Conservation (phyloP, 2,329 filamentous ascomycete genomes). For the Xylaria sp. region DNA sequence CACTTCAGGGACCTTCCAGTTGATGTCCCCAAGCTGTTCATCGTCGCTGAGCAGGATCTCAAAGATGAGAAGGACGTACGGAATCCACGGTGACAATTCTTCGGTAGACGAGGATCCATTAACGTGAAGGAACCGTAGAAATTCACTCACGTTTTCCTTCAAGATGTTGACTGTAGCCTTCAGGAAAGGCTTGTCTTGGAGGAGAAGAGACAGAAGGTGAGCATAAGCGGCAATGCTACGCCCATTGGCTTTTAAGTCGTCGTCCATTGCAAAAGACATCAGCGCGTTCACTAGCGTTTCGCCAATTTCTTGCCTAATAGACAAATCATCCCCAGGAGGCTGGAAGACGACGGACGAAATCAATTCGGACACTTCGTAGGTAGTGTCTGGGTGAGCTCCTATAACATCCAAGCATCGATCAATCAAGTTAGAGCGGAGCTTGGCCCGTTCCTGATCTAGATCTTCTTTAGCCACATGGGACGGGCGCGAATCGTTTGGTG, state of each 20-base stretch:
- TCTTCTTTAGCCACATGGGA: conserved; percentile 75
- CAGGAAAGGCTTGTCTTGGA: conserved; percentile 87
- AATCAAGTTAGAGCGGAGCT: conserved; percentile 81
- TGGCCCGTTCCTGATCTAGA: conserved; percentile 78
- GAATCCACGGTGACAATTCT: conserved; percentile 90
- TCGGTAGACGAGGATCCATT: conserved; percentile 74
- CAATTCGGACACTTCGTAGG: conserved; percentile 90
- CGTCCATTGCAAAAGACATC: conserved; percentile 72
- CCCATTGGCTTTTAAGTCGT: conserved; percentile 71
- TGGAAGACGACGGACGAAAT: conserved; percentile 77
- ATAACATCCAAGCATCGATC: conserved; percentile 92
- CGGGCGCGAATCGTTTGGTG: conserved; percentile 32
- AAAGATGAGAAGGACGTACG: conserved; percentile 87
- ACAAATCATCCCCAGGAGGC: conserved; percentile 62
- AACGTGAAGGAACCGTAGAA: conserved; percentile 83
- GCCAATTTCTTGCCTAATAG: conserved; percentile 77
- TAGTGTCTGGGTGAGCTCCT: conserved; percentile 85
- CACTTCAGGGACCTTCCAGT: conserved; percentile 71
- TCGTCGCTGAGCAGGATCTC: conserved; percentile 93
- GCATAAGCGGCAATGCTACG: conserved; percentile 84
- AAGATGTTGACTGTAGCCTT: conserved; percentile 78
- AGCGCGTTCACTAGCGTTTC: conserved; percentile 86
- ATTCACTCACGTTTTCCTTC: conserved; percentile 78
- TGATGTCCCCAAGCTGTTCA: conserved; percentile 78
- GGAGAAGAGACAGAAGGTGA: conserved; percentile 86